Evolutionary conservation across 2,329 filamentous ascomycete genomes (phyloP).

Genomic region (Knufia fluminis): DNA sequence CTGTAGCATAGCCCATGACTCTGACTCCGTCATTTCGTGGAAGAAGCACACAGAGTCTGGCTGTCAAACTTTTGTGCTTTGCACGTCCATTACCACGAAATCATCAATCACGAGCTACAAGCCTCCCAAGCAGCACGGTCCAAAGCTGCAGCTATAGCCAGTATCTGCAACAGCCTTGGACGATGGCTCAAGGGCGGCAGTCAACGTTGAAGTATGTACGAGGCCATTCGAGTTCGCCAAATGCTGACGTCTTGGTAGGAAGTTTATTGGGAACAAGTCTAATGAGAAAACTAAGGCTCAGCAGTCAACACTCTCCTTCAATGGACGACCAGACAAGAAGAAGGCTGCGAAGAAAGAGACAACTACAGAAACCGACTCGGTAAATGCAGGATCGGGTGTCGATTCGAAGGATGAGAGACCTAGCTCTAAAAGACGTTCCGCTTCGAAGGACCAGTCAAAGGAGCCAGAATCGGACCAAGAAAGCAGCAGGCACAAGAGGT

Average conservation of each 20-base stretch:
- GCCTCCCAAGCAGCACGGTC: no score
- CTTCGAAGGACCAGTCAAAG: slow-evolving; percentile 14
- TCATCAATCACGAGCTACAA: no score
- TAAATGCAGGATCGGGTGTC: slow-evolving; percentile 14
- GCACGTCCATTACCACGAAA: neutral
- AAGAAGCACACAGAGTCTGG: no score
- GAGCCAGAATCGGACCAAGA: slow-evolving; percentile 13
- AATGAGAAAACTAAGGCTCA: slow-evolving; percentile 39
- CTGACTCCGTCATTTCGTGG: no score
- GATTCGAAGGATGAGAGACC: slow-evolving; percentile 11
- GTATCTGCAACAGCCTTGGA: neutral
- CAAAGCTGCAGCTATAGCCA: no score
- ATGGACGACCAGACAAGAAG: slow-evolving; percentile 24
- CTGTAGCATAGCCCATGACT: no score
- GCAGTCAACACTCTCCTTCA: slow-evolving; percentile 25
- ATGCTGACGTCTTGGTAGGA: slow-evolving; percentile 46
- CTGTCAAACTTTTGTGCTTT: no score
- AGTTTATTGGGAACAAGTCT: slow-evolving; percentile 78
- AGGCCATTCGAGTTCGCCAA: slow-evolving; percentile 46
- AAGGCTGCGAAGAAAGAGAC: slow-evolving; percentile 18
- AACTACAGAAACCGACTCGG: slow-evolving; percentile 10
- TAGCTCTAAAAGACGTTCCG: slow-evolving; percentile 8
- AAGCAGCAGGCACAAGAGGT: slow-evolving; percentile 31
- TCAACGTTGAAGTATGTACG: slow-evolving; percentile 86
- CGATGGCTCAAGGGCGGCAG: slow-evolving; percentile 48